A percentile compares a stretch with the other conserved stretches of the same genome.
phyloP scores from a whole-genome alignment of 345 rosid genomes.

The Cardamine occulta region DNA sequence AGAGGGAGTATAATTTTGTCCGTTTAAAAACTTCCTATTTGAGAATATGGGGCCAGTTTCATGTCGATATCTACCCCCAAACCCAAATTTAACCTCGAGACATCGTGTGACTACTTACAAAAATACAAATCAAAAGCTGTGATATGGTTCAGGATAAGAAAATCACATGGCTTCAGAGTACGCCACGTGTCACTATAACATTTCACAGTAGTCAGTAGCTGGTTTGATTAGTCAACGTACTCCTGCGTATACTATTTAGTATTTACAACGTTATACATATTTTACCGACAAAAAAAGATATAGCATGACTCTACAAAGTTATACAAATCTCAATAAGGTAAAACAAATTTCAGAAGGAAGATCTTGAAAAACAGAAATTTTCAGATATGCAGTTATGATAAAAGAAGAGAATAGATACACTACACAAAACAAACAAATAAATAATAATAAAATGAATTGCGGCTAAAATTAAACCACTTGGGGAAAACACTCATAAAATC shows the following conservation, averaged over 20 bases:
- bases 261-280: conserved; percentile 21
- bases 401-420: conserved; percentile 26
- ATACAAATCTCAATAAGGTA: conserved; percentile 30
- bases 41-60: conserved; percentile 8
- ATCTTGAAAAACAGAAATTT: conserved; percentile 25
- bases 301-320: conserved; percentile 17
- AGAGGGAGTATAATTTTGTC: neutral
- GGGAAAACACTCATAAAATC: neutral
- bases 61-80: neutral
- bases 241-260: conserved; percentile 1
- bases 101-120: conserved; percentile 2
- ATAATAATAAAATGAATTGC: conserved; percentile 24
- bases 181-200: conserved; percentile 9
- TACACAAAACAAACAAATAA: neutral
- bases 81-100: conserved; percentile 1
- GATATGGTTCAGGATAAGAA: conserved; percentile 1
- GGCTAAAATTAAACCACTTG: conserved; percentile 32
- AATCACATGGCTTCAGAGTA: conserved; percentile 8
- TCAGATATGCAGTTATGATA: conserved; percentile 35
- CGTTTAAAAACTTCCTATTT: conserved; percentile 4
- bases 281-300: conserved; percentile 28
- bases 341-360: conserved; percentile 28
- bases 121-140: neutral
- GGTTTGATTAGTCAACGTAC: conserved; percentile 32
- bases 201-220: neutral